phyloP scores from a whole-genome alignment of 306 rosid species.

The Mimosa bimucronata region DNA sequence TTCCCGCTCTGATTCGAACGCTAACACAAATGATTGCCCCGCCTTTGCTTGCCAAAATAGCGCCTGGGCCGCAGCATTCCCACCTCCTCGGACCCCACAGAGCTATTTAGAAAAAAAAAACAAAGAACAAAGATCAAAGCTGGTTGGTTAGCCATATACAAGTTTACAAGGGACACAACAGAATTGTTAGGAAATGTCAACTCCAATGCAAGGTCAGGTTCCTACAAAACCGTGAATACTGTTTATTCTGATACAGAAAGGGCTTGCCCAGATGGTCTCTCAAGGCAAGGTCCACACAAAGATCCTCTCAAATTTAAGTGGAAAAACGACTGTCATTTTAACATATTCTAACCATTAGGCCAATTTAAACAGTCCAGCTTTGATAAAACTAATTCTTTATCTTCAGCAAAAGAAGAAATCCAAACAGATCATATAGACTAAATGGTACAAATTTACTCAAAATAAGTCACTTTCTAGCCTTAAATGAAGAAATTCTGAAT shows the following conservation, averaged over 20 bases:
- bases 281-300: background rate
- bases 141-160: slow-evolving; percentile 18
- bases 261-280: background rate
- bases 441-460: no score
- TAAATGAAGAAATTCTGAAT: background rate
- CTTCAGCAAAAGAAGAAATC: no score
- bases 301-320: background rate
- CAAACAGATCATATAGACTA: no score
- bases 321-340: background rate
- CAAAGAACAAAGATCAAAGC: slow-evolving; percentile 1
- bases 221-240: background rate
- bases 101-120: slow-evolving; percentile 58
- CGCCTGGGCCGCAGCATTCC: slow-evolving; percentile 92
- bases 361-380: no score
- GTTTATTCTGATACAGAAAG: background rate
- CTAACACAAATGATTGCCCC: slow-evolving; percentile 78
- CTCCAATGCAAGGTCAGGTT: background rate
- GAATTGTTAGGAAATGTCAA: background rate
- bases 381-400: background rate
- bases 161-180: slow-evolving; percentile 6
- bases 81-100: slow-evolving; percentile 97
- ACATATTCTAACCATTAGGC: background rate
- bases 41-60: slow-evolving; percentile 92
- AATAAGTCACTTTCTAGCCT: no score
- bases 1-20: slow-evolving; percentile 94